Conservation (phyloP, 2,329 filamentous ascomycete genomes). For the Trichoderma gracile region DNA sequence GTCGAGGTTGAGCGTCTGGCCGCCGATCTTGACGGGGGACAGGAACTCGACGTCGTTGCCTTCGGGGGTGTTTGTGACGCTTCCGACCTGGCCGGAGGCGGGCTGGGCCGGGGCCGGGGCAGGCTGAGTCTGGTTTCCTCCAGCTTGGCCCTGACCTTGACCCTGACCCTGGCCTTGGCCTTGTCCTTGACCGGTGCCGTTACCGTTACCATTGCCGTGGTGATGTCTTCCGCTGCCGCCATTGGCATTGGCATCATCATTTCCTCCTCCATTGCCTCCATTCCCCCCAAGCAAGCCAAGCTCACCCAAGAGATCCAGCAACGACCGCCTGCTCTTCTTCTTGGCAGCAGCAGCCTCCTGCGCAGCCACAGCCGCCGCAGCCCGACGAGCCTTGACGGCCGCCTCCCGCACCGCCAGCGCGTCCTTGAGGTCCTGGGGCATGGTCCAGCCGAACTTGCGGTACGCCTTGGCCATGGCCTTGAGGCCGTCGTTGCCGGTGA, state of each 20-base stretch:
- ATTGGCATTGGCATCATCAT: not conserved
- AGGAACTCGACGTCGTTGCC: conserved; percentile 66
- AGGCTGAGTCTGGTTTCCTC: conserved; percentile 3
- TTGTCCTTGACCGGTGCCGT: not conserved
- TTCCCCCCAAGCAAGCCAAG: conserved; percentile 1
- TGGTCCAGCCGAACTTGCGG: conserved; percentile 63
- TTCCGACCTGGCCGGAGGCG: conserved; percentile 43
- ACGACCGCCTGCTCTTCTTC: conserved; percentile 6
- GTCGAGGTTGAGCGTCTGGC: conserved; percentile 67
- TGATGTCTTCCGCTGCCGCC: not conserved
- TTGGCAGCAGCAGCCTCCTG: not conserved
- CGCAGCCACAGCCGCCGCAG: not conserved
- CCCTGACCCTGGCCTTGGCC: conserved; percentile 8
- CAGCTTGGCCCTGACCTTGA: conserved; percentile 10
- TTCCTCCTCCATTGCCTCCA: conserved; percentile 6
- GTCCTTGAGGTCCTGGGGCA: conserved; percentile 46
- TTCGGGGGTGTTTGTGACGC: conserved; percentile 63
- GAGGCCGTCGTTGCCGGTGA: conserved; percentile 57
- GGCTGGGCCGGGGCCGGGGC: conserved; percentile 1
- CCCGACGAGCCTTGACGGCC: conserved; percentile 21
- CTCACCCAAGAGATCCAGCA: conserved; percentile 1
- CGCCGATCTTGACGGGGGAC: conserved; percentile 67
- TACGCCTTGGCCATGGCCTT: conserved; percentile 65
- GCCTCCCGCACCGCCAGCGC: conserved; percentile 36
- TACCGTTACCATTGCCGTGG: conserved; percentile 4